phyloP scores from a whole-genome alignment of 768 basidiomycete genomes.

The Lactarius pseudohatsudake region DNA sequence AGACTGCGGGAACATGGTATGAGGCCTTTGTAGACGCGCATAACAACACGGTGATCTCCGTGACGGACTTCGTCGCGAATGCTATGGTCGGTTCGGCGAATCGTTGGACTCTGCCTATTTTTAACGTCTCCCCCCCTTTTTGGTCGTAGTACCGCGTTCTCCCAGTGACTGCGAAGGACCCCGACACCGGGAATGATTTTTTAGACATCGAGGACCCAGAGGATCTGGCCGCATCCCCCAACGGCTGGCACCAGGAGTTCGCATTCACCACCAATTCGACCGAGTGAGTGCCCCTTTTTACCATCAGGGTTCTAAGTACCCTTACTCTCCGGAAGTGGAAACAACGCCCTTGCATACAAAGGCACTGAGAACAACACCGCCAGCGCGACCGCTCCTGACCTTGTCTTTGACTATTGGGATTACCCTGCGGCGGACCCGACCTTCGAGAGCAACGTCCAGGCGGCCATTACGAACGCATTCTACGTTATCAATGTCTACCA shows the following conservation, averaged over 20 bases:
- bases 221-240: constrained; percentile 54
- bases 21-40: constrained; percentile 61
- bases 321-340: constrained; percentile 32
- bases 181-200: constrained; percentile 46
- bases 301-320: too few species aligned
- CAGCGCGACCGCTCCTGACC: constrained; percentile 39
- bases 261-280: constrained; percentile 38
- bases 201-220: constrained; percentile 46
- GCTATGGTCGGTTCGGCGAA: constrained; percentile 40
- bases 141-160: constrained; percentile 44
- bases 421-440: constrained; percentile 36
- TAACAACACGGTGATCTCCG: constrained; percentile 48
- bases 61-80: constrained; percentile 52
- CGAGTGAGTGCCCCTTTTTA: constrained; percentile 17
- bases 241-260: constrained; percentile 52
- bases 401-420: constrained; percentile 41
- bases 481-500: constrained; percentile 49
- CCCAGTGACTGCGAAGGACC: constrained; percentile 45
- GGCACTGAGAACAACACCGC: constrained; percentile 33
- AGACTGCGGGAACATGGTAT: constrained; percentile 47
- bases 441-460: constrained; percentile 48
- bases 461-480: constrained; percentile 56
- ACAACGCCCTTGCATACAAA: constrained; percentile 42
- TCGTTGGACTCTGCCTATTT: not conserved
- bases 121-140: not conserved